Conservation (phyloP, 2,329 filamentous ascomycete genomes). For the Paracoccidioides lutzii region DNA sequence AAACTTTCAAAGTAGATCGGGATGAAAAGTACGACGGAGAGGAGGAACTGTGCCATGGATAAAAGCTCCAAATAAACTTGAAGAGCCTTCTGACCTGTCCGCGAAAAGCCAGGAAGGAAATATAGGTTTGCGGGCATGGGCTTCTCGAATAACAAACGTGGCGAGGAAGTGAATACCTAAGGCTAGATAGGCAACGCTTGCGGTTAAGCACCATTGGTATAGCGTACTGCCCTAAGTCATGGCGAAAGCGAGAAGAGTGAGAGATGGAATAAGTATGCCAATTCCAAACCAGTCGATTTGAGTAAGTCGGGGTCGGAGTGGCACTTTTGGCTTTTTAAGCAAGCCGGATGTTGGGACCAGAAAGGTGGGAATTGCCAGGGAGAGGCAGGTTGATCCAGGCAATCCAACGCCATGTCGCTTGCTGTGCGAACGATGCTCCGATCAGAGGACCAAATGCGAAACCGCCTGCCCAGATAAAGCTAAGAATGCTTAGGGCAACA, state of each 20-base stretch:
- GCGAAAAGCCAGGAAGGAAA: conserved; percentile 28
- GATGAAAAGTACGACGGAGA: conserved; percentile 43
- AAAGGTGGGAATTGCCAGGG: conserved; percentile 33
- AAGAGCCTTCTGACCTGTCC: too few species aligned
- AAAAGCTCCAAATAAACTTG: conserved; percentile 27
- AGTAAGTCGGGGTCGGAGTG: conserved; percentile 35
- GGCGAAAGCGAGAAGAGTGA: conserved; percentile 46
- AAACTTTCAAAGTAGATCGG: conserved; percentile 33
- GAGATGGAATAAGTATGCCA: conserved; percentile 45
- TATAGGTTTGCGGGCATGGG: conserved; percentile 33
- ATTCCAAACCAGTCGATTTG: conserved; percentile 52
- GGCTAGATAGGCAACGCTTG: conserved; percentile 47
- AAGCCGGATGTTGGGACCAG: conserved; percentile 41
- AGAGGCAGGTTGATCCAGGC: conserved; percentile 53
- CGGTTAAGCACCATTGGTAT: conserved; percentile 50
- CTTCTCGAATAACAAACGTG: conserved; percentile 43
- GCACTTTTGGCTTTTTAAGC: conserved; percentile 34
- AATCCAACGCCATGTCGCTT: conserved; percentile 45
- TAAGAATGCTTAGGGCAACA: conserved; percentile 25
- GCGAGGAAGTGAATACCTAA: conserved; percentile 41
- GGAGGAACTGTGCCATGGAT: conserved; percentile 39
- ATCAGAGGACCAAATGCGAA: conserved; percentile 14
- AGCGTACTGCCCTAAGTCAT: conserved; percentile 52
- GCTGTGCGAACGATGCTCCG: conserved; percentile 10
- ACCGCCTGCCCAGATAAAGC: conserved; percentile 29